Percentiles rank a stretch among this genome's conserved stretches.
phyloP scores from a whole-genome alignment of 2,329 filamentous ascomycete genomes.

The Trichoderma sp. region DNA sequence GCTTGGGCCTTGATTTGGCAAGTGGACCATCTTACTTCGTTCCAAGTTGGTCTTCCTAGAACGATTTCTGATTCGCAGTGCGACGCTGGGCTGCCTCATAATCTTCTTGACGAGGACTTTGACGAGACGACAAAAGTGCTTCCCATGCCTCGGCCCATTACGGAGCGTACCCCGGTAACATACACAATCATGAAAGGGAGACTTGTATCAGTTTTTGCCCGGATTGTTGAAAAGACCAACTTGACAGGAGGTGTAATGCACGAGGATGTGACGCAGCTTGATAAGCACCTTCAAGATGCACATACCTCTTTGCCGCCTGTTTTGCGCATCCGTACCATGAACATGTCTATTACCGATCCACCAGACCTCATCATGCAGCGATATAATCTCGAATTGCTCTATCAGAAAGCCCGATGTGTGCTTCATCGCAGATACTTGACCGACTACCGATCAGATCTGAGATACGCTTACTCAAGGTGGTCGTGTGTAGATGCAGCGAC shows the following conservation, averaged over 20 bases:
- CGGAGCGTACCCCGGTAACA: background rate
- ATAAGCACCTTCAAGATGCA: background rate
- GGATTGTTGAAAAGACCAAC: background rate
- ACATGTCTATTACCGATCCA: background rate
- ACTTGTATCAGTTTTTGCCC: background rate
- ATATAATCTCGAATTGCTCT: background rate
- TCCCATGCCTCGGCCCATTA: background rate
- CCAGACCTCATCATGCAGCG: background rate
- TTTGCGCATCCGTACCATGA: background rate
- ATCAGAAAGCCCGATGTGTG: background rate
- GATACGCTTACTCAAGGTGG: background rate
- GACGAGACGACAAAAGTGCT: background rate
- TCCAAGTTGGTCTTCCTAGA: background rate
- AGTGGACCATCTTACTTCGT: background rate
- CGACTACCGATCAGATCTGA: background rate
- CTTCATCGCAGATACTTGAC: background rate
- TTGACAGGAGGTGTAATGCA: background rate
- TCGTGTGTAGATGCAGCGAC: background rate
- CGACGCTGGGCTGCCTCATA: background rate
- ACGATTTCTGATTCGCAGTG: background rate
- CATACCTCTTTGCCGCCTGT: background rate
- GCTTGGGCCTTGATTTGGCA: background rate
- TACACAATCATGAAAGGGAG: background rate
- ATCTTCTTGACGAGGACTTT: background rate
- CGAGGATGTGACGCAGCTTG: background rate